Conservation (phyloP, 306 rosid species). For the Hylodesmum podocarpum region DNA sequence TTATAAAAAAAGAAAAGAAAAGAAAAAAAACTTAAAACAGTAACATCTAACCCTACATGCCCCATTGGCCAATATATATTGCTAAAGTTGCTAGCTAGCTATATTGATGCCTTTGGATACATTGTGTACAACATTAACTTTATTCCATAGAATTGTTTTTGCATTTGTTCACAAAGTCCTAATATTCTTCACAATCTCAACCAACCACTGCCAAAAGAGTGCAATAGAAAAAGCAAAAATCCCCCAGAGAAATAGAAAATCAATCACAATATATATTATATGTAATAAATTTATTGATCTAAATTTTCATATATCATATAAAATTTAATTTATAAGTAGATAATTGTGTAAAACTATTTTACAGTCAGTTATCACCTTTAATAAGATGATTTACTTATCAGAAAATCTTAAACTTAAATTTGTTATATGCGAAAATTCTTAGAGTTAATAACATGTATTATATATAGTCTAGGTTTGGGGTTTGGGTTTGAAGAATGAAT, state of each 20-base stretch:
- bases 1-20: neutral
- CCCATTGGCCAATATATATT: neutral
- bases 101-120: neutral
- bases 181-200: neutral
- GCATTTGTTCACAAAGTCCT: conserved; percentile 6
- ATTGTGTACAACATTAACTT: neutral
- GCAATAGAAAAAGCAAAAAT: neutral
- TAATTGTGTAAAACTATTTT: too few species aligned
- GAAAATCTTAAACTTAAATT: too few species aligned
- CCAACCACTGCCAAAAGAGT: neutral
- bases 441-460: too few species aligned
- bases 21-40: neutral
- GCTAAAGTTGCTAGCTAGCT: conserved; percentile 10
- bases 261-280: too few species aligned
- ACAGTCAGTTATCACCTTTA: too few species aligned
- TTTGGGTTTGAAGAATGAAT: neutral
- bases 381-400: too few species aligned
- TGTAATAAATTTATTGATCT: too few species aligned
- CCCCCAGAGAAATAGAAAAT: too few species aligned
- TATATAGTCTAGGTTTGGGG: too few species aligned
- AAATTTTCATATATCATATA: too few species aligned
- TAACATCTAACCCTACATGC: neutral
- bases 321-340: too few species aligned
- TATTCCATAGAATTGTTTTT: neutral
- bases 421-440: too few species aligned